Base-by-base conservation (phyloP, 208 protist species). In the Herpetomonas muscarum region DNA sequence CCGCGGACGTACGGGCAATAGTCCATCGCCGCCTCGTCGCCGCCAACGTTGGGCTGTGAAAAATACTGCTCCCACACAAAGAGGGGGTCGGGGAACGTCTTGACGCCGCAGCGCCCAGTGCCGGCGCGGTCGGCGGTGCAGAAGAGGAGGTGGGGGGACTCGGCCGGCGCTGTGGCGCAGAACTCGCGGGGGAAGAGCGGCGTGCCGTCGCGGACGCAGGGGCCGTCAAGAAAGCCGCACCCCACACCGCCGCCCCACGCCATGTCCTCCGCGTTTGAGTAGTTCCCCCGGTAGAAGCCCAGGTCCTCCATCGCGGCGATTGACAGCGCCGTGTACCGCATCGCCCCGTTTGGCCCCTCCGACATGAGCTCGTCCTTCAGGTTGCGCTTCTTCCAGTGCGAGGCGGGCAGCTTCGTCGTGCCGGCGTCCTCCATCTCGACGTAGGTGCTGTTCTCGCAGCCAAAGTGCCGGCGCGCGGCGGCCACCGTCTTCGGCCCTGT, bases 301-400 rank as follows among this genome's bases (percentile, higher is more conserved):
- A 80, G 44, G 53, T 89, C 82, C 4, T 85, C 54, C 17, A 93
- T 72, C 1, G 70, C 41, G 0, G 81, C 61, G 32, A 93, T 54
- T 5, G 87, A 91, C 3, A 93, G 31, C 1, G 51, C 64, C 46
- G 30, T 76, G 47, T 63, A 72, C 48, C 19, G 82, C 17, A 0
- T 53, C 36, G 24, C 46, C 12, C 17, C 15, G 10, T 44, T 28
- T 5, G 49, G 31, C 10, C 61, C 74, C 44, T 29, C 10, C 19
- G 66, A 45, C 81, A 93, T 93, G n/a, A 81, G 52, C 46, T 93
- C 82, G 24, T 90, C 72, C 15, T 61, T 64, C 17, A 72, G 56
- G 24, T 70, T 72, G 21, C 69, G 52, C 21, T 62, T 47, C 57
- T 86, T 64, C 85, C 85, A 93, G 65, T 90, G 79, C 12, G 79